Evolutionary conservation across 805 yeast genomes (phyloP).

Genomic region (Wickerhamomyces rabaulensis): DNA sequence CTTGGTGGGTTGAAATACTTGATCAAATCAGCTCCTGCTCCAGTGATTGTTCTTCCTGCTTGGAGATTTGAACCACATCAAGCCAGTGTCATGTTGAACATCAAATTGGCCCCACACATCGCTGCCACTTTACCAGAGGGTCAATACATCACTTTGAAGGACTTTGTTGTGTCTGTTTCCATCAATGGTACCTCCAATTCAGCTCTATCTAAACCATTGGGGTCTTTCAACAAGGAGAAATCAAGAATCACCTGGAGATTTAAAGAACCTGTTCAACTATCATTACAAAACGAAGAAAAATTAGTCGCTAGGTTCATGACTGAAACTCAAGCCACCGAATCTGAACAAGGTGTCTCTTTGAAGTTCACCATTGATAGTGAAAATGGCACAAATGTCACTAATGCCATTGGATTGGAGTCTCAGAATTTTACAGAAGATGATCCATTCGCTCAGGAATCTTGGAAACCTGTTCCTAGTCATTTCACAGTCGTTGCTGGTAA

Average conservation of each 20-base stretch:
- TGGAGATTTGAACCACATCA: constrained; percentile 89
- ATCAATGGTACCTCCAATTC: constrained; percentile 59
- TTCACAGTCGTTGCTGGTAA: constrained; percentile 33
- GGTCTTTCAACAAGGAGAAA: constrained; percentile 82
- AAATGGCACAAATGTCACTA: constrained; percentile 36
- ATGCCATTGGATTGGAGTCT: constrained; percentile 34
- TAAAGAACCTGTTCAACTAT: constrained; percentile 34
- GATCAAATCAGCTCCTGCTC: constrained; percentile 47
- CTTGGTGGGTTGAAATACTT: constrained; percentile 80
- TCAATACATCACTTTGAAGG: constrained; percentile 32
- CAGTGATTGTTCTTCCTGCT: constrained; percentile 69
- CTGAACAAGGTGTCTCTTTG: constrained; percentile 67
- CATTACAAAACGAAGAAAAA: constrained; percentile 46
- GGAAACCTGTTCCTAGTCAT: constrained; percentile 29
- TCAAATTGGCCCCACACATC: constrained; percentile 50
- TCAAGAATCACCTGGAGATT: constrained; percentile 86
- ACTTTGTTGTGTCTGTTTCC: constrained; percentile 41
- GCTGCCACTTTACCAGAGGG: constrained; percentile 29
- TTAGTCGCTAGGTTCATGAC: constrained; percentile 86
- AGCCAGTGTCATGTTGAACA: constrained; percentile 75
- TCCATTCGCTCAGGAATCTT: constrained; percentile 33
- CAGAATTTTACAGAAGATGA: constrained; percentile 32
- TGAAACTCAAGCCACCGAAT: constrained; percentile 62
- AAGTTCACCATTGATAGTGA: constrained; percentile 47
- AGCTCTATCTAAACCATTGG: constrained; percentile 89